Evolutionary conservation across 352 stramenopile species (phyloP), one percentile per base, ranked within the genome.

Genomic region (Phytophthora quininea): DNA sequence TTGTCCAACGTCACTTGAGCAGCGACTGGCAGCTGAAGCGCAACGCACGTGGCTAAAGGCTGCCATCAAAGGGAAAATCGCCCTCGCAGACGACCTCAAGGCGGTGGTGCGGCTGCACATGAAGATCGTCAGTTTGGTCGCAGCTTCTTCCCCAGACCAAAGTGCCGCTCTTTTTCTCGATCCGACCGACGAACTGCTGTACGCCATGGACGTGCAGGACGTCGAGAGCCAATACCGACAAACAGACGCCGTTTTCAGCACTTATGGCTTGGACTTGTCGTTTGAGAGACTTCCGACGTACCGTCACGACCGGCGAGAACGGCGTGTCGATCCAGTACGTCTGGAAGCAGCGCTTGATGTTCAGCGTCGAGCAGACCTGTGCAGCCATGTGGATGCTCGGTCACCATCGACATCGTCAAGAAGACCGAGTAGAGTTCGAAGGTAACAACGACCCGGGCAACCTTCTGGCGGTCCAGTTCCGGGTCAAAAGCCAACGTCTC

Each of bases 361-460:
- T 57, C 33, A 35, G 40, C 24, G 47, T 62, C 27, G n/a, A 62
- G n/a, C 33, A 32, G 15, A 33, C 29, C 2, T 31, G 47, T 14
- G 3, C 46, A 1, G 38, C 4, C 15, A 54, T n/a, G 0, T 67
- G 50, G 61, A 51, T 53, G 33, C 3, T 40, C 10, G 32, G 19
- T 6, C 12, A 42, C 29, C 35, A 57, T 33, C 14, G 27, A 11
- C 52, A 62, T 6, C 33, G 53, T 15, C 35, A 48, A 24, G 3
- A 37, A 14, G 53, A 68, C 40, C 54, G 61, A 19, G 29, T 48
- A 19, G 31, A 33, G 27, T 68, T 51, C 19, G 1, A 19, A 5
- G 52, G 30, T 14, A 15, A 54, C 2, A 46, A 19, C 24, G 35
- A 43, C 27, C 4, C 27, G 14, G 46, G 53, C 9, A 31, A 57